Base-by-base conservation (phyloP, 2,329 filamentous ascomycete genomes). In the Magnaporthiopsis incrustans region DNA sequence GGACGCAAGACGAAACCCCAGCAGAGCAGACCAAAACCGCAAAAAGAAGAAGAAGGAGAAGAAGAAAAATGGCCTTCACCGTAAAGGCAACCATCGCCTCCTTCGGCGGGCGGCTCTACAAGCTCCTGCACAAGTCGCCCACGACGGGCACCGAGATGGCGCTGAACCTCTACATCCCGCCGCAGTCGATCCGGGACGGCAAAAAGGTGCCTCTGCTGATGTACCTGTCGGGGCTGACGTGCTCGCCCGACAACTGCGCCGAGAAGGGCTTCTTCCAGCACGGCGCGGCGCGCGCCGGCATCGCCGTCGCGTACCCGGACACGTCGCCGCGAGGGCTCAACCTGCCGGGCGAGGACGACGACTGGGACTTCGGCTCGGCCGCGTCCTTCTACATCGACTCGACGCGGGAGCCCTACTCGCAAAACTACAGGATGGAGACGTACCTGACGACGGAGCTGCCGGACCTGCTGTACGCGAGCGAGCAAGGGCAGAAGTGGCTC, bases 351-450 rank as follows among this genome's bases (percentile, higher is more conserved):
- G 93, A 98, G 81, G 87, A 96, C 72, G 94, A 96, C 68, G 76
- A 83, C 61, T 99, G 88, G 77, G 95, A 99, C 78, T 98, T 99
- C 74, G 95, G 95, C 71, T 86, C 86, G 67, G 94, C 90, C 6
- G 95, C 95, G 1, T 91, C 92, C 64, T 99, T 99, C 83, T 99
- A 99, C 81, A 80, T 99, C 69, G 89, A 99, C 75, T 92, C 94
- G 12, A 91, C 87, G 5, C 82, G 81, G 68, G 82, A 85, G 35
- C 92, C 92, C 12, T 99, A 88, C 81, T 80, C 80, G 65, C 79
- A 81, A 63, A 86, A 91, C 74, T 99, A 99, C 82, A 89, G 88
- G 70, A 99, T 99, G 95, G 92, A 98, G 81, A 87, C 84, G 67
- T 99, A 99, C 80, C 84, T 99, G 69, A 88, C 89, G n/a, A 77